phyloP scores from a whole-genome alignment of 306 rosid genomes.

The Vigna mungo region DNA sequence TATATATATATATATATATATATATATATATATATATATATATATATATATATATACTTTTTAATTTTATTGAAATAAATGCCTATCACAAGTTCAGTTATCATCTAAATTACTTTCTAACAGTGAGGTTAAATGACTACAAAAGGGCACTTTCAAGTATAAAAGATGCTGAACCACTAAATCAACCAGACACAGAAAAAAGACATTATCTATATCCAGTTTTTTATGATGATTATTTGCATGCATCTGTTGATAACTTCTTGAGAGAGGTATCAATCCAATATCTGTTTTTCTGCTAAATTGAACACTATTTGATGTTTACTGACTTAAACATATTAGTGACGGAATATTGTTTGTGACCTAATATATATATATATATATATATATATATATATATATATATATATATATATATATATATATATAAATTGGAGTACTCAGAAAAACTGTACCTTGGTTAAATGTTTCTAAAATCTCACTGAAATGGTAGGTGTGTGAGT shows the following conservation, averaged over 20 bases:
- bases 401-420: no score
- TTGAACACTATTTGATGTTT: not conserved
- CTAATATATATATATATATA: not conserved
- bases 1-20: no score
- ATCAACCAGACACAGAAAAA: not conserved
- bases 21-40: no score
- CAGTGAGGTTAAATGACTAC: not conserved
- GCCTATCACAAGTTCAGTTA: not conserved
- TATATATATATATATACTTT: not conserved
- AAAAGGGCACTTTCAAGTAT: not conserved
- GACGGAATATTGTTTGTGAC: not conserved
- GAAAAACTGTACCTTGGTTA: conserved; percentile 33
- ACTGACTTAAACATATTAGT: not conserved
- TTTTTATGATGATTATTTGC: conserved; percentile 10
- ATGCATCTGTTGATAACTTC: not conserved
- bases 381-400: no score
- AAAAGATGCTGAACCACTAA: not conserved
- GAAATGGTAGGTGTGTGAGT: conserved; percentile 4
- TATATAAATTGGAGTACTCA: not conserved
- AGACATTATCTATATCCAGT: not conserved
- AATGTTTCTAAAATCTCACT: conserved; percentile 14
- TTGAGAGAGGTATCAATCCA: not conserved
- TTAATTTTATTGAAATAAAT: not conserved
- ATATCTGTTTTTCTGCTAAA: not conserved
- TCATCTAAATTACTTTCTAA: conserved; percentile 1